Evolutionary conservation across 2,329 filamentous ascomycete genomes (phyloP).

Genomic region (Botrytis aclada): DNA sequence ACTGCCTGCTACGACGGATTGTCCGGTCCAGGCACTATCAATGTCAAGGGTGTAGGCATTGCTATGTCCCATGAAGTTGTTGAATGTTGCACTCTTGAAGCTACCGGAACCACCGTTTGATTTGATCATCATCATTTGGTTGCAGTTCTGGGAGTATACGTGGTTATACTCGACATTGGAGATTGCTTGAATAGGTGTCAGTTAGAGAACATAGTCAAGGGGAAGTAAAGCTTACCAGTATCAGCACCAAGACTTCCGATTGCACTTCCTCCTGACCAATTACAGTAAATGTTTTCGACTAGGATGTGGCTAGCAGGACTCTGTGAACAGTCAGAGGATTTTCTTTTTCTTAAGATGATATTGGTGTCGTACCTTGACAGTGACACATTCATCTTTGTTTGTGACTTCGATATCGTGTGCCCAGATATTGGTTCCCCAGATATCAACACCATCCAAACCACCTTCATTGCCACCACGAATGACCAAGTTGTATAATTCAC

Average conservation of each 20-base stretch:
- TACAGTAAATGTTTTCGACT: conserved; percentile 60
- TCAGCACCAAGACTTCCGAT: conserved; percentile 53
- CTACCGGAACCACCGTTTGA: conserved; percentile 54
- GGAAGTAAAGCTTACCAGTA: conserved; percentile 34
- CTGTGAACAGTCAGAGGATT: conserved; percentile 25
- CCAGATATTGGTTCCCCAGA: conserved; percentile 54
- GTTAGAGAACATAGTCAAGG: not conserved
- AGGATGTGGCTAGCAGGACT: conserved; percentile 56
- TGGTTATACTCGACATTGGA: conserved; percentile 54
- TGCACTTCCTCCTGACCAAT: conserved; percentile 57
- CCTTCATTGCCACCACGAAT: conserved; percentile 51
- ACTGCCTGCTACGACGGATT: conserved; percentile 43
- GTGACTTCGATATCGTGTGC: conserved; percentile 59
- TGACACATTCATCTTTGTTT: conserved; percentile 61
- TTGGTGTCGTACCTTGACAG: conserved; percentile 44
- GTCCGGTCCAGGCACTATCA: conserved; percentile 51
- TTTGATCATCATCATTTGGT: conserved; percentile 64
- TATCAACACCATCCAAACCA: conserved; percentile 55
- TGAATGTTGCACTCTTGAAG: conserved; percentile 48
- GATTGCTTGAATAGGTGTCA: conserved; percentile 40
- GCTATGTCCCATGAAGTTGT: conserved; percentile 58
- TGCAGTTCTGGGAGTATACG: conserved; percentile 55
- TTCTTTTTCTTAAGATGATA: not conserved
- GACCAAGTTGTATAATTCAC: conserved; percentile 54
- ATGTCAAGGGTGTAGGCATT: conserved; percentile 58